phyloP scores from a whole-genome alignment of 257 asterid genomes.

The Avicennia marina region DNA sequence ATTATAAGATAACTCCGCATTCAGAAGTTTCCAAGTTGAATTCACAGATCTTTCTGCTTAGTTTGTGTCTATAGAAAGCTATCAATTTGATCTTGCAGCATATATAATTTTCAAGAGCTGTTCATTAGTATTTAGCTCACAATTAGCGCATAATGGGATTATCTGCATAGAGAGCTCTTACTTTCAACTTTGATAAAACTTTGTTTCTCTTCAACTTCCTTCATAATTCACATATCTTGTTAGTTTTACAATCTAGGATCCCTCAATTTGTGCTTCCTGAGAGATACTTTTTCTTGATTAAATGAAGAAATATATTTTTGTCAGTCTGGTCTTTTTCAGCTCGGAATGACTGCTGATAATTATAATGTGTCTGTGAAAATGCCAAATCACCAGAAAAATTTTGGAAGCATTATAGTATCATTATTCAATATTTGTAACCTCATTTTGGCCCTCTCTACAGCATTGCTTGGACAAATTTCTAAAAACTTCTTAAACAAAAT shows the following conservation, averaged over 20 bases:
- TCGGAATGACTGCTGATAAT: not conserved
- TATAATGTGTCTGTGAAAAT: not conserved
- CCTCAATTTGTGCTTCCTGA: not conserved
- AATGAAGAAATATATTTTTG: not conserved
- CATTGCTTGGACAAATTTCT: not conserved
- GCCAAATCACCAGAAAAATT: not conserved
- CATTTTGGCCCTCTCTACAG: not conserved
- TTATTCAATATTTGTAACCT: not conserved
- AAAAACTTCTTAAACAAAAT: not conserved
- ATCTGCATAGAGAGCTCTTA: not conserved
- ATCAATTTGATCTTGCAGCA: not conserved
- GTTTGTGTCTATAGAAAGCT: not conserved
- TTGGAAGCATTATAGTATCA: not conserved
- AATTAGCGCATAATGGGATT: not conserved
- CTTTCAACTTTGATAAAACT: not conserved
- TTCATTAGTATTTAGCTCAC: not conserved
- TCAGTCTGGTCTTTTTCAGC: not conserved
- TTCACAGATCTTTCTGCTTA: not conserved
- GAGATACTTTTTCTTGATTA: not conserved
- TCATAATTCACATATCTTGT: not conserved
- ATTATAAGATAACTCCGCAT: not conserved
- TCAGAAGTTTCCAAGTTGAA: not conserved
- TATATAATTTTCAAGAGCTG: not conserved
- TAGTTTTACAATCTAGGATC: not conserved
- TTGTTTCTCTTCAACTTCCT: not conserved